Evolutionary conservation across 495 filamentous ascomycete genomes (phyloP).

Genomic region (Aspergillus heteromorphus): DNA sequence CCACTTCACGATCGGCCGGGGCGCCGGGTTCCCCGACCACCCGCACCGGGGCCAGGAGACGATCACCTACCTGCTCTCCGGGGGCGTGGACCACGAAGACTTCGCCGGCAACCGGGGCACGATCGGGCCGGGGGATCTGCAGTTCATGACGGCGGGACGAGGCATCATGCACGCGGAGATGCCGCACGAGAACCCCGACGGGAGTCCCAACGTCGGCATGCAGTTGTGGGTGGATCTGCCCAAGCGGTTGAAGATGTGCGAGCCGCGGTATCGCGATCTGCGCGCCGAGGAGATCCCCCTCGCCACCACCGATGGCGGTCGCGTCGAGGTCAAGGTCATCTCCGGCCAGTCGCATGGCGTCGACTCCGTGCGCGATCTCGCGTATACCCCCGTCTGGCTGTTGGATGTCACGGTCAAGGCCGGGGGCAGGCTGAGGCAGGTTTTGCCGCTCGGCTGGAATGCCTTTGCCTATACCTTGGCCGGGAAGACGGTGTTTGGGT

Average conservation of each 20-base stretch:
- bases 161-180: slow-evolving; percentile 98
- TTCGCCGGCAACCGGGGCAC: slow-evolving; percentile 86
- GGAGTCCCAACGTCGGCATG: slow-evolving; percentile 75
- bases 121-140: slow-evolving; percentile 78
- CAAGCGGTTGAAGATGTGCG: slow-evolving; percentile 71
- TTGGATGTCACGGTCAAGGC: slow-evolving; percentile 79
- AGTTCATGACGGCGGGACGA: slow-evolving; percentile 94
- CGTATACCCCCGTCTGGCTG: slow-evolving; percentile 94
- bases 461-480: slow-evolving; percentile 79
- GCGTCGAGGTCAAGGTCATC: slow-evolving; percentile 83
- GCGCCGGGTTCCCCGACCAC: slow-evolving; percentile 87
- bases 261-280: slow-evolving; percentile 88
- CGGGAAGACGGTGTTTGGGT: slow-evolving; percentile 64
- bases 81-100: slow-evolving; percentile 91
- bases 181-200: slow-evolving; percentile 76
- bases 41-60: slow-evolving; percentile 75
- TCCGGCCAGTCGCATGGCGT: slow-evolving; percentile 76
- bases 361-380: slow-evolving; percentile 80
- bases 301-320: slow-evolving; percentile 61
- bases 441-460: slow-evolving; percentile 79
- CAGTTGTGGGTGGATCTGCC: slow-evolving; percentile 96
- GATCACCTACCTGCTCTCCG: slow-evolving; percentile 83
- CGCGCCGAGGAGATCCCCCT: slow-evolving; percentile 69
- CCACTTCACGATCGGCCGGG: slow-evolving; percentile 76
- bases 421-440: slow-evolving; percentile 68